Evolutionary conservation across 768 basidiomycete species (phyloP), one percentile per base, ranked within the genome.

Genomic region (Rhodosporidiobolus odoratus): DNA sequence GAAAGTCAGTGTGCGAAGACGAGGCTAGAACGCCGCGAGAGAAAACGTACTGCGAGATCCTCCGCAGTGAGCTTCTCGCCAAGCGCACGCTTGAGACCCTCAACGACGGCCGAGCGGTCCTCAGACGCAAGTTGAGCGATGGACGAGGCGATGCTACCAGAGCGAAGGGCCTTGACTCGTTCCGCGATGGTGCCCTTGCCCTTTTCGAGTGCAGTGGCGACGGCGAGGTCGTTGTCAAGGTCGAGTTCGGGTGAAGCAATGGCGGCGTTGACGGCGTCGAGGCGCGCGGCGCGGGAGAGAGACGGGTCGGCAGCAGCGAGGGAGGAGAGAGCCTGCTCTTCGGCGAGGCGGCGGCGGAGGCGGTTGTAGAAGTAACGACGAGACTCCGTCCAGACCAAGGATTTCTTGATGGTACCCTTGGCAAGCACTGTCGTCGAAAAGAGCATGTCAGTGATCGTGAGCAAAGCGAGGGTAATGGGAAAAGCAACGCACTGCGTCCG

Each of bases 321-420:
- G 66, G 65, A 63, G 43, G 69, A 56, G 66, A 77, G 32, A 48
- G 76, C 78, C 53, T 77, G 77, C 76, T 79, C 78, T 68, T 79
- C 78, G 59, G 69, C 73, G 58, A 79, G 73, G 45, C 78, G 75
- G 30, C 78, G 68, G 45, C 80, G 72, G 30, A 82, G 77, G 52
- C 80, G 78, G 79, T 78, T 79, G 80, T 80, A 83, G 78, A 83
- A 81, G 70, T 79, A 79, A 62, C 38, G 67, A 37, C 73, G 54
- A 66, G 72, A 45, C 67, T 63, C 65, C 72, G 59, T 23, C 79
- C 79, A 79, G 43, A 62, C 72, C 66, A 77, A 59, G 19, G 64
- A 52, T 43, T 75, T 47, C 62, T 76, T 66, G 69, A 78, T 76
- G 38, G 74, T 74, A 17, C 76, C 76, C 76, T 79, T 79, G 32